Base-by-base conservation (phyloP, 2,329 filamentous ascomycete species). In the Ophiostoma quercus region DNA sequence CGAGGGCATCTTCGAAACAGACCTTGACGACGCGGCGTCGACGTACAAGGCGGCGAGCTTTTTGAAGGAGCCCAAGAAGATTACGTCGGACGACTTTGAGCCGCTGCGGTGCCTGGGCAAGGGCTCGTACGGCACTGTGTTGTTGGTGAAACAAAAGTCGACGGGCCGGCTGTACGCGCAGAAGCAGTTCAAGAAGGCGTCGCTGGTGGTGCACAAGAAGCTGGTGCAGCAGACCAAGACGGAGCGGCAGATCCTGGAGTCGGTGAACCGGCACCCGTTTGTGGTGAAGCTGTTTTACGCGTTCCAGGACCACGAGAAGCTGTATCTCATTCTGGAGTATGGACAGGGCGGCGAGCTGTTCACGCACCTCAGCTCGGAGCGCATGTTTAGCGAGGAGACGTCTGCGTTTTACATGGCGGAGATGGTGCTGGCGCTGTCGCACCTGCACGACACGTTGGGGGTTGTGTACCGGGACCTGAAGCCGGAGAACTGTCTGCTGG, bases 351-450 rank as follows among this genome's bases (percentile, higher is more conserved):
- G 96, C 70, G 96, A 99, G 80, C 85, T 99, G 6, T 99, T 99
- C 78, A 93, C 92, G n/a, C 94, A 98, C 76, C 85, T 99, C 34
- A 92, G 89, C 71, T 90, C 92, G 74, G 94, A 98, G 79, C 92
- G 92, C 78, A 98, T 98, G 92, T 98, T 99, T 75, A 85, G 90
- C 16, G 94, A 98, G 80, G 85, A 91, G 19, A 90, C 90, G 1
- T 91, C 94, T 0, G 92, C 94, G 1, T 99, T 98, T 79, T 99
- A 99, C 84, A 96, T 98, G 92, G 96, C 93, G 0, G 94, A 99
- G 81, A 96, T 99, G 88, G 88, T 97, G 4, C 87, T 99, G 32
- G 96, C 95, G 39, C 86, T 99, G 66, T 92, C 94, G 51, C 94
- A 99, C 79, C 86, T 99, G 34, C 95, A 99, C 80, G 89, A 91